These are phyloP conservation scores for Nicotiana benthamiana DNA, from an alignment of 257 asterid species.

Conservation along the genomic window DNA sequence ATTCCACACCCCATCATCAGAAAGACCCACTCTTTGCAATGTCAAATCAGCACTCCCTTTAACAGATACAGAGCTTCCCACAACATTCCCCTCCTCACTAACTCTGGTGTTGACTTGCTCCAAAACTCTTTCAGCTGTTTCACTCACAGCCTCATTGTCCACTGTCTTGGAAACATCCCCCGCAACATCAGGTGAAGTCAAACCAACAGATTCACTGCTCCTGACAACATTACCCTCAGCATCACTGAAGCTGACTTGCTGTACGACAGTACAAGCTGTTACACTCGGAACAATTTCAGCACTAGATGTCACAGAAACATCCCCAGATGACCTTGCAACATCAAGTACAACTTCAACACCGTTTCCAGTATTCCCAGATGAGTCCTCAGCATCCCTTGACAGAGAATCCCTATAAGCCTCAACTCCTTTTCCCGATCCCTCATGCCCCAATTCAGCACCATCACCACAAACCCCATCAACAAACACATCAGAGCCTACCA, in stretches of 20 bases:
- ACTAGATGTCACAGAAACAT: slow-evolving; percentile 7
- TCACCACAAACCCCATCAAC: slow-evolving; percentile 50
- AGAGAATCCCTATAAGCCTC: not conserved
- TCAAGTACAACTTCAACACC: slow-evolving; percentile 13
- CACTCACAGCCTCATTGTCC: slow-evolving; percentile 11
- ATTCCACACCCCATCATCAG: slow-evolving; percentile 30
- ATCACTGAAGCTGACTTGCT: slow-evolving; percentile 15
- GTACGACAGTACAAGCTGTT: slow-evolving; percentile 11
- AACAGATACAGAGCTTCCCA: not conserved
- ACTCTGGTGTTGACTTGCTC: slow-evolving; percentile 14
- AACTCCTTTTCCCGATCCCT: slow-evolving; percentile 15
- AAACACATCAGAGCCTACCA: slow-evolving; percentile 75
- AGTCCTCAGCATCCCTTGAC: not conserved
- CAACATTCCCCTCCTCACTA: slow-evolving; percentile 13
- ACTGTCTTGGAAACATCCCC: slow-evolving; percentile 9
- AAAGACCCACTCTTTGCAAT: slow-evolving; percentile 17
- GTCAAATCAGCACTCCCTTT: slow-evolving; percentile 7
- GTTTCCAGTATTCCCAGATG: slow-evolving; percentile 19
- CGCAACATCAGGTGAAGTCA: slow-evolving; percentile 10
- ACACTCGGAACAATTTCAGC: slow-evolving; percentile 8
- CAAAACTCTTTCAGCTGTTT: slow-evolving; percentile 11
- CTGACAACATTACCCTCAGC: not conserved
- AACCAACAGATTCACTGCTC: not conserved
- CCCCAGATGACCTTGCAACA: slow-evolving; percentile 17
- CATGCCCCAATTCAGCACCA: slow-evolving; percentile 16